These are phyloP conservation scores for Leccinum variicolor DNA, from an alignment of 768 basidiomycete species.

Conservation along the genomic window DNA sequence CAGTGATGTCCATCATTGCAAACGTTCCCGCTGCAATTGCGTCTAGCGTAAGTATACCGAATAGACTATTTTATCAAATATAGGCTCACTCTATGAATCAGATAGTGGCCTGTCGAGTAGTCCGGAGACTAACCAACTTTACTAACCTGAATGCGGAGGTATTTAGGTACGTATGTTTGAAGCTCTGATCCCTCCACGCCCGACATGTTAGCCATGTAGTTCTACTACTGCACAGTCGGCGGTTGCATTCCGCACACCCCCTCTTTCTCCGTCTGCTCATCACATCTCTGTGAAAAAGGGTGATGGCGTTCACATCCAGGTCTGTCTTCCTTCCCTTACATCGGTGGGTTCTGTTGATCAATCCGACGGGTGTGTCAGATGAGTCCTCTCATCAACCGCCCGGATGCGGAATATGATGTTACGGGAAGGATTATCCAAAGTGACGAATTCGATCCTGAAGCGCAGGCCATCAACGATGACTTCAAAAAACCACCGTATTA, in stretches of 20 bases:
- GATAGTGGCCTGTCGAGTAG: constrained; percentile 63
- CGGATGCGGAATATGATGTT: constrained; percentile 52
- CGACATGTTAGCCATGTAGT: constrained; percentile 26
- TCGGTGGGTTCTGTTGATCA: background rate
- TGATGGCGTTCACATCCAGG: constrained; percentile 62
- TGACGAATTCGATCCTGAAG: constrained; percentile 55
- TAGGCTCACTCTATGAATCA: constrained; percentile 23
- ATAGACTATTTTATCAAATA: background rate
- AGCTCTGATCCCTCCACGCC: constrained; percentile 20
- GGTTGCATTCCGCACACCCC: constrained; percentile 54
- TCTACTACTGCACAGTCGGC: constrained; percentile 46
- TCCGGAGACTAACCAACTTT: constrained; percentile 64
- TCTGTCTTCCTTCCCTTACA: constrained; percentile 18
- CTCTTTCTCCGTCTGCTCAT: constrained; percentile 24
- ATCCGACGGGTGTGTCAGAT: constrained; percentile 44
- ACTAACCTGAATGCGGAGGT: constrained; percentile 45
- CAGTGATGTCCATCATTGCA: constrained; percentile 71
- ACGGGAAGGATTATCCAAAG: constrained; percentile 47
- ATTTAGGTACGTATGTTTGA: constrained; percentile 43
- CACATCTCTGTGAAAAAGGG: constrained; percentile 35
- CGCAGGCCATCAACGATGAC: constrained; percentile 55
- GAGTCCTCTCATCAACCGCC: constrained; percentile 56
- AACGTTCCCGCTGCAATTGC: constrained; percentile 72
- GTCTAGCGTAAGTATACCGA: constrained; percentile 47
- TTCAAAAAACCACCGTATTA: constrained; percentile 58